Conservation (phyloP, 2,329 filamentous ascomycete genomes). For the Cladorrhinum sp. region DNA sequence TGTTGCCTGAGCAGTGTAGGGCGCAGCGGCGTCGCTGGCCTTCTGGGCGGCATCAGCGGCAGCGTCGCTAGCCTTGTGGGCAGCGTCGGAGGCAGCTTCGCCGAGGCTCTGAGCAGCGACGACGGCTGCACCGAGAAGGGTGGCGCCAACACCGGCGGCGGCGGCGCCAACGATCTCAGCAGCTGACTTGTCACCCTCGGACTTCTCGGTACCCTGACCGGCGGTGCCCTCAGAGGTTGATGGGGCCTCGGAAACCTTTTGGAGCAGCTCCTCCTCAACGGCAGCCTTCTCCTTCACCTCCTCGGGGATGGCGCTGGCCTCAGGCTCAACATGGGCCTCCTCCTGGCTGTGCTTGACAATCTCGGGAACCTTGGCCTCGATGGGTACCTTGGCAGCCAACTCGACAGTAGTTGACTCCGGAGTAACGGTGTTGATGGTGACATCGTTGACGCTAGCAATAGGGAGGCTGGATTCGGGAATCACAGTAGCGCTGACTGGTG, state of each 20-base stretch:
- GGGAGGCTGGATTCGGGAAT: slow-evolving; percentile 83
- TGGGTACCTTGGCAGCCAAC: slow-evolving; percentile 65
- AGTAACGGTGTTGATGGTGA: slow-evolving; percentile 51
- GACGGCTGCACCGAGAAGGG: slow-evolving; percentile 33
- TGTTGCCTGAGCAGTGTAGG: slow-evolving; percentile 29
- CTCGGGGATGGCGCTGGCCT: slow-evolving; percentile 62
- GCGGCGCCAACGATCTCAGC: slow-evolving; percentile 41
- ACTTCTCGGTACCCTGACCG: slow-evolving; percentile 52
- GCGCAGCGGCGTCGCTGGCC: slow-evolving; percentile 27
- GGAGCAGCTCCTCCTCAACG: slow-evolving; percentile 67
- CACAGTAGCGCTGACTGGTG: slow-evolving; percentile 57
- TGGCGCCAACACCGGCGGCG: slow-evolving; percentile 42
- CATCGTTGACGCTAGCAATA: slow-evolving; percentile 46
- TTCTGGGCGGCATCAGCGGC: slow-evolving; percentile 6
- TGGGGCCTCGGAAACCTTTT: slow-evolving; percentile 60
- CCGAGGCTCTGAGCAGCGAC: slow-evolving; percentile 26
- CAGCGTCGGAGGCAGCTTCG: slow-evolving; percentile 21
- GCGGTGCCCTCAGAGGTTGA: slow-evolving; percentile 56
- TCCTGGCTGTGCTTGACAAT: slow-evolving; percentile 70
- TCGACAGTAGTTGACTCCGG: slow-evolving; percentile 63
- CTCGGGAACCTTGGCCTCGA: slow-evolving; percentile 54
- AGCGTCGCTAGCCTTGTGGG: slow-evolving; percentile 10
- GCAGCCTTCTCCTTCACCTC: slow-evolving; percentile 69
- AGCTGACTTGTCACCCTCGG: slow-evolving; percentile 42
- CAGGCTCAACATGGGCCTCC: slow-evolving; percentile 60